A percentile compares a stretch with the other conserved stretches of the same genome.
Conservation (phyloP, 768 basidiomycete species). For the Tubosaeta sp. region DNA sequence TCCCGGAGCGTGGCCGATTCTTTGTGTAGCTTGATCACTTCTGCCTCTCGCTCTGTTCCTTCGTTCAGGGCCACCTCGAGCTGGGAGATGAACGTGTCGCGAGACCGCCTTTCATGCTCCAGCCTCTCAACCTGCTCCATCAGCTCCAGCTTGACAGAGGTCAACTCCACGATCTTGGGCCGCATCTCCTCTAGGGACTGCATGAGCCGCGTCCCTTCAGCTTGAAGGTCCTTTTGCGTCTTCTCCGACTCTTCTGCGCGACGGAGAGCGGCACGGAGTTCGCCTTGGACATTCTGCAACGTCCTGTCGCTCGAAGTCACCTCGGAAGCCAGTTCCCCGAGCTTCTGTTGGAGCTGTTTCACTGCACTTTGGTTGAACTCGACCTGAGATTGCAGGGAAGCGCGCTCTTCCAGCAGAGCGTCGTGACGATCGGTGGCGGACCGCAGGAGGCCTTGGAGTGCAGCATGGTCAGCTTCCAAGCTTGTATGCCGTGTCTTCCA, state of each 20-base stretch:
- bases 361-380: slow-evolving; percentile 43
- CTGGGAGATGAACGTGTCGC: slow-evolving; percentile 55
- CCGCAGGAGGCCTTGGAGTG: slow-evolving; percentile 40
- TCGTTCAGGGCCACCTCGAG: slow-evolving; percentile 61
- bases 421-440: slow-evolving; percentile 45
- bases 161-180: slow-evolving; percentile 79
- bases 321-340: slow-evolving; percentile 51
- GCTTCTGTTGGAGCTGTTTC: slow-evolving; percentile 54
- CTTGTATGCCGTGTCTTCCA: slow-evolving; percentile 46
- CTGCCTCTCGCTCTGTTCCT: slow-evolving; percentile 45
- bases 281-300: slow-evolving; percentile 58
- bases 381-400: slow-evolving; percentile 45
- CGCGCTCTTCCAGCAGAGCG: slow-evolving; percentile 44
- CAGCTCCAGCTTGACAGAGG: slow-evolving; percentile 64
- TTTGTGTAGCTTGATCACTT: slow-evolving; percentile 41
- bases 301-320: slow-evolving; percentile 50
- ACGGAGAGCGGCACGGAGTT: slow-evolving; percentile 57
- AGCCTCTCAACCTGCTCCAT: slow-evolving; percentile 59
- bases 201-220: slow-evolving; percentile 75
- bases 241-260: slow-evolving; percentile 74
- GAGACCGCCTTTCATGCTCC: slow-evolving; percentile 48
- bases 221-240: slow-evolving; percentile 67
- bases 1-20: slow-evolving; percentile 45
- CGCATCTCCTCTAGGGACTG: slow-evolving; percentile 82
- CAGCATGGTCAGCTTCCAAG: slow-evolving; percentile 39